phyloP scores from a whole-genome alignment of 345 rosid species.

The Salix suchowensis region DNA sequence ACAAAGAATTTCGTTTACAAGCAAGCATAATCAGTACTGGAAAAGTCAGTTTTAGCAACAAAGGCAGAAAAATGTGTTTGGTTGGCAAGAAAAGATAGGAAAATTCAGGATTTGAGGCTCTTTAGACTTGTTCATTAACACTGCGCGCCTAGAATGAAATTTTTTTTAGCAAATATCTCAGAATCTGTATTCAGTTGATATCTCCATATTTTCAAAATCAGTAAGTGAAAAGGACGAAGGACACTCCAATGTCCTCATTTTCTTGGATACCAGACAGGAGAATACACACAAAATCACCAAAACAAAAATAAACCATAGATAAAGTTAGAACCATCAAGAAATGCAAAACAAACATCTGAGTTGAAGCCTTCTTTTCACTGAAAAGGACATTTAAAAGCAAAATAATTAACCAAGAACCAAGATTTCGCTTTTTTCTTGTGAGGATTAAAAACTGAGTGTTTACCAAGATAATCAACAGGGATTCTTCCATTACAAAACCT shows the following conservation, averaged over 20 bases:
- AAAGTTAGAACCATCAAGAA: neutral
- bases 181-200: neutral
- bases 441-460: neutral
- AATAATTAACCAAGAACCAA: neutral
- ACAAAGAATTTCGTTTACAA: neutral
- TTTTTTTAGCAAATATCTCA: neutral
- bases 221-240: neutral
- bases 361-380: too few species aligned
- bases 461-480: conserved; percentile 90
- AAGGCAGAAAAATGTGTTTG: neutral
- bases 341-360: too few species aligned
- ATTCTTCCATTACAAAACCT: conserved; percentile 89
- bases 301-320: neutral
- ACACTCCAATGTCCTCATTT: neutral
- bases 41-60: neutral
- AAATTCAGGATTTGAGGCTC: neutral
- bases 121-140: neutral
- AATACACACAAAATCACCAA: neutral
- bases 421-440: neutral
- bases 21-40: neutral
- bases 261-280: conserved; percentile 4
- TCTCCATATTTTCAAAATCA: neutral
- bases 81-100: neutral
- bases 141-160: too few species aligned
- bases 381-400: neutral